These are phyloP conservation scores for Pyricularia grisea DNA, from an alignment of 2,329 filamentous ascomycete genomes.

Conservation along the genomic window DNA sequence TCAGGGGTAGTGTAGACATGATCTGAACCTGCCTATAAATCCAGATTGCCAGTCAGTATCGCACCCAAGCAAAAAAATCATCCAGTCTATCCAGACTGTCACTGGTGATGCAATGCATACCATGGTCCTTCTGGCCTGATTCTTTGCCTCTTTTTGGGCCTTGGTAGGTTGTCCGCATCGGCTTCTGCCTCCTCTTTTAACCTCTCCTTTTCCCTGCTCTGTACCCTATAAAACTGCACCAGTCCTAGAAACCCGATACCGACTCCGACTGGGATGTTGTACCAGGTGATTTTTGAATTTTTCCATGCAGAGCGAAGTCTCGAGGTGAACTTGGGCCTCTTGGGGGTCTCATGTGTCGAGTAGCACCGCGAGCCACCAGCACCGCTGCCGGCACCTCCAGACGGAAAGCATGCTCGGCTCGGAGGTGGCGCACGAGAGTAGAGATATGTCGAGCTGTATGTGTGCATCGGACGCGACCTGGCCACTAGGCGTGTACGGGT, in stretches of 20 bases:
- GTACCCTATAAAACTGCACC: constrained; percentile 75
- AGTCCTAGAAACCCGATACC: constrained; percentile 78
- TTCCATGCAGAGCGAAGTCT: constrained; percentile 39
- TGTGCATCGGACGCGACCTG: neutral
- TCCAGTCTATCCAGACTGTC: neutral
- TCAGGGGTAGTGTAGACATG: constrained; percentile 87
- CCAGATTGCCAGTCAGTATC: constrained; percentile 8
- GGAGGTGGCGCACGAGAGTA: neutral
- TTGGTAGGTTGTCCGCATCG: constrained; percentile 16
- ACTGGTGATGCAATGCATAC: constrained; percentile 26
- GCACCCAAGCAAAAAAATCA: constrained; percentile 2
- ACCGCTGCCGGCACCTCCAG: neutral
- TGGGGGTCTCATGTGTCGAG: constrained; percentile 32
- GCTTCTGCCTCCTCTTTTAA: constrained; percentile 23
- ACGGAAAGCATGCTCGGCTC: neutral
- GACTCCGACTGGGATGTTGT: constrained; percentile 78
- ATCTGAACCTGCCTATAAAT: constrained; percentile 68
- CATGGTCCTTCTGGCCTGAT: constrained; percentile 81
- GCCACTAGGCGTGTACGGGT: neutral
- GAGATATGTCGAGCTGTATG: neutral
- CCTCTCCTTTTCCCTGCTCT: constrained; percentile 43
- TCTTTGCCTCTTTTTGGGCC: constrained; percentile 43
- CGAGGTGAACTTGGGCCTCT: constrained; percentile 39
- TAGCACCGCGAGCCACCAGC: constrained; percentile 14
- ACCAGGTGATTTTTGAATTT: constrained; percentile 65